Conservation (phyloP, 306 rosid genomes). For the Boehmeria nivea region DNA sequence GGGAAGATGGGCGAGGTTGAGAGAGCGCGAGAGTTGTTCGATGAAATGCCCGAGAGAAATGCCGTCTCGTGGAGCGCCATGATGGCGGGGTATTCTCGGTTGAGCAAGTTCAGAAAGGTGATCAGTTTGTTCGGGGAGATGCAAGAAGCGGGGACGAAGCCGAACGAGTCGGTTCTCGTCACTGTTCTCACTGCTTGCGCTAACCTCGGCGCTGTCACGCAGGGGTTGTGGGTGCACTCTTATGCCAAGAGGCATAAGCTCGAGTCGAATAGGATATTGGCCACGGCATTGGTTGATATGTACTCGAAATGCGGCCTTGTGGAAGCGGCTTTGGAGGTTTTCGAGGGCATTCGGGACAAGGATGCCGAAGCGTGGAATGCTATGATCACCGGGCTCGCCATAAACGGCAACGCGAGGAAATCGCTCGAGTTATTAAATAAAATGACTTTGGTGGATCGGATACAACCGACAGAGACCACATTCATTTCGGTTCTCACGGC, state of each 20-base stretch:
- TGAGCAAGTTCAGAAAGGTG: constrained; percentile 34
- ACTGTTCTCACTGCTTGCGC: constrained; percentile 41
- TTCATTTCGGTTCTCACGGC: constrained; percentile 58
- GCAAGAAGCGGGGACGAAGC: constrained; percentile 31
- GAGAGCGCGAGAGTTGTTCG: constrained; percentile 59
- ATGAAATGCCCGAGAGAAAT: constrained; percentile 67
- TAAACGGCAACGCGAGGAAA: constrained; percentile 58
- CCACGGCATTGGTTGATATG: constrained; percentile 58
- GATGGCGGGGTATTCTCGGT: constrained; percentile 44
- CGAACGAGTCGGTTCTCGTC: constrained; percentile 39
- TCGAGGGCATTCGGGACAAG: constrained; percentile 24
- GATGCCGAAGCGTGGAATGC: constrained; percentile 64
- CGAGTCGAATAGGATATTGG: constrained; percentile 40
- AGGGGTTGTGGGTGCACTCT: constrained; percentile 43
- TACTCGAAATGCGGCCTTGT: constrained; percentile 46
- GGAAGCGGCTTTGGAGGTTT: constrained; percentile 34
- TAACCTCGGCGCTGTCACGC: constrained; percentile 37
- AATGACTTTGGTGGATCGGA: constrained; percentile 34
- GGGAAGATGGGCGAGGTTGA: constrained; percentile 61
- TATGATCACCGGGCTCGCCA: constrained; percentile 55
- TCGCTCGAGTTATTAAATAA: constrained; percentile 43
- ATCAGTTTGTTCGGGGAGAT: constrained; percentile 33
- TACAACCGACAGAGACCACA: constrained; percentile 48
- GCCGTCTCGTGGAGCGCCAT: constrained; percentile 56
- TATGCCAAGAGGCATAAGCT: constrained; percentile 29